Base-by-base conservation (phyloP, 75 land plant genomes). In the Larix kaempferi region DNA sequence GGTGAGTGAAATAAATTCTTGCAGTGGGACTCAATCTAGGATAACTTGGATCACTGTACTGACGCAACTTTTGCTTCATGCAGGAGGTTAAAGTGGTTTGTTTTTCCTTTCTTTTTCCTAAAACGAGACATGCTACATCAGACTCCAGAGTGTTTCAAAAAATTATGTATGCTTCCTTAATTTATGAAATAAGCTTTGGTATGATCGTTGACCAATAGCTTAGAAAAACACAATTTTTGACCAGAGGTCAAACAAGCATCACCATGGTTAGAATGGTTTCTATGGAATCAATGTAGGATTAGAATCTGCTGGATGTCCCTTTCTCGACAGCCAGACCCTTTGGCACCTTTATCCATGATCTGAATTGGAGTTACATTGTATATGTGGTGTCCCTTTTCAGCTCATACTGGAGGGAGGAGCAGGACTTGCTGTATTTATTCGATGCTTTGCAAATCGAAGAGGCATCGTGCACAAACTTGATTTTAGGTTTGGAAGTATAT, bases 371-470 rank as follows among this genome's bases (percentile, higher is more conserved):
- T 69, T 69, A 35, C 37, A 17, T 65, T 13, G 26, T 6, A 5
- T 2, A 35, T 65, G 39, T 69, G 72, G 72, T 39, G n/a, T 41
- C 19, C 52, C n/a, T 56, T 27, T 78, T 65, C 91, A 96, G 99
- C 91, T 96, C 27, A 25, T 84, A 52, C 77, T 89, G 22, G 89
- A 96, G 87, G 95, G 91, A 71, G 88, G 87, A 56, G 78, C 84
- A 58, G 98, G 95, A 54, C 59, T 92, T 54, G 85, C 82, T 33
- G 87, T 94, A 71, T 86, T 94, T 29, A 80, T 90, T 55, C 86
- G 99, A 25, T 94, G 91, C 71, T 90, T 94, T 78, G 75, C 84
- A 21, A 77, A 87, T 73, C 71, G 74, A 54, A 80, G 80, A 39
- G 87, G 82, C 16, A 84, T 96, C 35, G 74, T 79, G 57, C 23